Conservation (phyloP, 352 stramenopile species). For the Pythium periplocum region DNA sequence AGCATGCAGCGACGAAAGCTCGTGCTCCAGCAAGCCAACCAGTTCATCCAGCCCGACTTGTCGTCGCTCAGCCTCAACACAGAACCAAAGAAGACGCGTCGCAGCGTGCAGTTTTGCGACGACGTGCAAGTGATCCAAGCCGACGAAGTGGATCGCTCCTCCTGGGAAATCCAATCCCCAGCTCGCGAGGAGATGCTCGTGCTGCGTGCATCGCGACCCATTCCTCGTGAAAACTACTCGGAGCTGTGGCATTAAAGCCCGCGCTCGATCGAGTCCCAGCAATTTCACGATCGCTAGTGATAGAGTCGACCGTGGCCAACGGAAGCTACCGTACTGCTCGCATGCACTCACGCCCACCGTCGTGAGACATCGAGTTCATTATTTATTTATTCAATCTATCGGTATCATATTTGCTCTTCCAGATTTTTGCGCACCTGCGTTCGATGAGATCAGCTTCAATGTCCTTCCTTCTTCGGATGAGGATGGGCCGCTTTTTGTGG, state of each 20-base stretch:
- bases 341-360: no score
- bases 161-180: conserved; percentile 35
- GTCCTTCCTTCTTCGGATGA: no score
- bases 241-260: conserved; percentile 54
- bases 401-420: no score
- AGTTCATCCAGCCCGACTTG: conserved; percentile 23
- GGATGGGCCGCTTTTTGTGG: no score
- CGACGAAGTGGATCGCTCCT: conserved; percentile 63
- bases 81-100: conserved; percentile 3
- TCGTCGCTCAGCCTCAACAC: conserved; percentile 13
- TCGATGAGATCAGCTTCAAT: no score
- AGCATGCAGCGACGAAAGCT: conserved; percentile 54
- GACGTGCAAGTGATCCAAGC: conserved; percentile 42
- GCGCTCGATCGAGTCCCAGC: no score
- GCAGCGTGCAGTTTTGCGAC: conserved; percentile 56
- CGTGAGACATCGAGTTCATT: neutral
- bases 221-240: conserved; percentile 69
- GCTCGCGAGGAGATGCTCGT: conserved; percentile 77
- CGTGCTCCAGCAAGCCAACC: conserved; percentile 59
- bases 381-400: neutral
- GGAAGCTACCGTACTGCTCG: neutral
- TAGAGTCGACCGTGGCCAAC: neutral
- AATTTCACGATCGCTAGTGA: no score
- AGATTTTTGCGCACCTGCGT: no score
- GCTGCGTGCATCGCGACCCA: conserved; percentile 59